These are phyloP conservation scores for Candida tammaniensis DNA, from an alignment of 805 yeast species.

Conservation along the genomic window DNA sequence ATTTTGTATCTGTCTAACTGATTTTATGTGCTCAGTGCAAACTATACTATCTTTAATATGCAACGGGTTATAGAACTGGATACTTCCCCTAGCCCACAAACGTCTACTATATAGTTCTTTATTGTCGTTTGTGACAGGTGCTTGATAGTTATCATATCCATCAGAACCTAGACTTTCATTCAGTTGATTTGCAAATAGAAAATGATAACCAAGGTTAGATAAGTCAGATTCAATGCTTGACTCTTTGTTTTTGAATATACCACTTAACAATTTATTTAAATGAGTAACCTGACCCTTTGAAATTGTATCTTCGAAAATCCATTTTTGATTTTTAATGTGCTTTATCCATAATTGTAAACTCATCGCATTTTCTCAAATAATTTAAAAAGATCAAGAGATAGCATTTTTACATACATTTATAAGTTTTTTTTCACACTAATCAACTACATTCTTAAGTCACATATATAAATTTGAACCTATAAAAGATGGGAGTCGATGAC, in stretches of 20 bases:
- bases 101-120: conserved; percentile 49
- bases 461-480: too few relatives aligned
- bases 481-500: too few relatives aligned
- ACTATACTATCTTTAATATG: conserved; percentile 27
- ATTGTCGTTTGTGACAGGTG: conserved; percentile 41
- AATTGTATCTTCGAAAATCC: conserved; percentile 20
- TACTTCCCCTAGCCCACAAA: conserved; percentile 77
- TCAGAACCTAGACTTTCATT: conserved; percentile 53
- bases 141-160: conserved; percentile 79
- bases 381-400: too few relatives aligned
- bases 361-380: too few relatives aligned
- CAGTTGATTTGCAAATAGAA: conserved; percentile 64
- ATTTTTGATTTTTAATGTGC: conserved; percentile 14
- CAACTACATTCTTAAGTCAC: too few relatives aligned
- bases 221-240: background rate
- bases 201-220: conserved; percentile 51
- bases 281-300: conserved; percentile 20
- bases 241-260: too few relatives aligned
- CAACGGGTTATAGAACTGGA: conserved; percentile 36
- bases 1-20: conserved; percentile 31
- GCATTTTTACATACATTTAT: too few relatives aligned
- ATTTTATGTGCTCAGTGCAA: conserved; percentile 54
- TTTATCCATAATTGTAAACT: conserved; percentile 18
- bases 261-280: conserved; percentile 15
- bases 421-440: too few relatives aligned